phyloP scores from a whole-genome alignment of 2,329 filamentous ascomycete species.

The Lachnellula arida region DNA sequence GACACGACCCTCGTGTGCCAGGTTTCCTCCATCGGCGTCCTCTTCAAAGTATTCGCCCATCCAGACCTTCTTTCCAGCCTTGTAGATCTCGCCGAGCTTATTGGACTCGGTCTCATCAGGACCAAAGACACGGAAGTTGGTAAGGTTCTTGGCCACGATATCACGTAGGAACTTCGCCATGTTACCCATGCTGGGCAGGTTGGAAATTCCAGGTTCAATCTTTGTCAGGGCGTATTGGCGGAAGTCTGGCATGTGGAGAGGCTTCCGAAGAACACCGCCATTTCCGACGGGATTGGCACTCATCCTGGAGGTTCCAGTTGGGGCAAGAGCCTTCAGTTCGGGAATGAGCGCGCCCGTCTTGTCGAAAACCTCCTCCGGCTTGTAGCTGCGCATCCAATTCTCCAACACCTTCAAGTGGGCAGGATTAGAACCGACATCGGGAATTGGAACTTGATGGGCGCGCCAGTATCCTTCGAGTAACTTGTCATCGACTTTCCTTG shows the following conservation, averaged over 20 bases:
- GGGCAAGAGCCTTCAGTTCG: constrained; percentile 60
- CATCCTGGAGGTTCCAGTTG: constrained; percentile 63
- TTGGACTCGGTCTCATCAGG: constrained; percentile 81
- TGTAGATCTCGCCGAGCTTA: constrained; percentile 68
- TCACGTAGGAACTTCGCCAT: constrained; percentile 65
- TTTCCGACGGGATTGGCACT: constrained; percentile 74
- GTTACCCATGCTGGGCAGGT: constrained; percentile 62
- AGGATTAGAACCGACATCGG: constrained; percentile 61
- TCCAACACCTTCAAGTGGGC: constrained; percentile 65
- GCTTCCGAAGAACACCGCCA: constrained; percentile 62
- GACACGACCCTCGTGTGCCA: constrained; percentile 63
- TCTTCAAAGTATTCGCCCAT: constrained; percentile 74
- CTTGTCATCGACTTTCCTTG: constrained; percentile 65
- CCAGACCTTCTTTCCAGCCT: constrained; percentile 75
- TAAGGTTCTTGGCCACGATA: constrained; percentile 58
- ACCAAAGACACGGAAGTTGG: constrained; percentile 70
- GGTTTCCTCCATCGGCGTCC: constrained; percentile 68
- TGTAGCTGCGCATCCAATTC: constrained; percentile 72
- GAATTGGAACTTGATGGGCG: constrained; percentile 71
- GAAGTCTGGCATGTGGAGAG: constrained; percentile 67
- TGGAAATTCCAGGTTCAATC: constrained; percentile 52
- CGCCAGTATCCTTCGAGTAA: constrained; percentile 75
- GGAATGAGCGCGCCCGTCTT: constrained; percentile 57
- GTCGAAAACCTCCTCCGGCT: constrained; percentile 67
- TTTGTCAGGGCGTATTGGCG: constrained; percentile 60